phyloP scores from a whole-genome alignment of 768 basidiomycete genomes.

The Tricholoma sp. region DNA sequence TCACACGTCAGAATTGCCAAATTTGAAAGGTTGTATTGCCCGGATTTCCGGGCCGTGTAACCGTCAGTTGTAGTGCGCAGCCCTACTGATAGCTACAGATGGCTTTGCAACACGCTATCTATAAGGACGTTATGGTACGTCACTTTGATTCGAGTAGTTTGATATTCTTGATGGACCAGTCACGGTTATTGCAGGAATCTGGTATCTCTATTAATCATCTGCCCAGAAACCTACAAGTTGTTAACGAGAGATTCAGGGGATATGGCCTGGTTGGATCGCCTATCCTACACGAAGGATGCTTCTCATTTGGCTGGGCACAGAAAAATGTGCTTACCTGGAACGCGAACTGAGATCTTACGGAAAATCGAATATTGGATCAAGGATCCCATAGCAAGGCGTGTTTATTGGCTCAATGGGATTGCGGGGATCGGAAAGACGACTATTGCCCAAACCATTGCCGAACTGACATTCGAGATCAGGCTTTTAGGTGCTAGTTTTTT shows the following conservation, averaged over 20 bases:
- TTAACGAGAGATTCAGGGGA: no score
- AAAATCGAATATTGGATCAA: conserved; percentile 22
- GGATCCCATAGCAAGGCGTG: conserved; percentile 22
- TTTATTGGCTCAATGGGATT: conserved; percentile 17
- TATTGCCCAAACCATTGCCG: conserved; percentile 10
- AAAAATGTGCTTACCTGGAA: no score
- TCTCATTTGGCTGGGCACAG: no score
- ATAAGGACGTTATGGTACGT: neutral
- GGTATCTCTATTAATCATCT: neutral
- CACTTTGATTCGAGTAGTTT: neutral
- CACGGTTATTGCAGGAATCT: neutral
- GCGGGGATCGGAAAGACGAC: conserved; percentile 19
- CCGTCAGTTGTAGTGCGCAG: no score
- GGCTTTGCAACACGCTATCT: neutral
- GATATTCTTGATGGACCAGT: no score
- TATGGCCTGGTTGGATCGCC: no score
- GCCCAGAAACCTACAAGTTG: no score
- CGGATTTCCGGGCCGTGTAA: no score
- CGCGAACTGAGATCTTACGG: neutral
- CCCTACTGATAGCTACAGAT: neutral
- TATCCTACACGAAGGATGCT: no score
- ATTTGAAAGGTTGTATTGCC: no score
- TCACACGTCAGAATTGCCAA: no score
- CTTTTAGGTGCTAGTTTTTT: conserved; percentile 19
- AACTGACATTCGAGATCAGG: neutral